Evolutionary conservation across 495 filamentous ascomycete genomes (phyloP), one percentile per base, ranked within the genome.

Genomic region (Tuber calosporum): DNA sequence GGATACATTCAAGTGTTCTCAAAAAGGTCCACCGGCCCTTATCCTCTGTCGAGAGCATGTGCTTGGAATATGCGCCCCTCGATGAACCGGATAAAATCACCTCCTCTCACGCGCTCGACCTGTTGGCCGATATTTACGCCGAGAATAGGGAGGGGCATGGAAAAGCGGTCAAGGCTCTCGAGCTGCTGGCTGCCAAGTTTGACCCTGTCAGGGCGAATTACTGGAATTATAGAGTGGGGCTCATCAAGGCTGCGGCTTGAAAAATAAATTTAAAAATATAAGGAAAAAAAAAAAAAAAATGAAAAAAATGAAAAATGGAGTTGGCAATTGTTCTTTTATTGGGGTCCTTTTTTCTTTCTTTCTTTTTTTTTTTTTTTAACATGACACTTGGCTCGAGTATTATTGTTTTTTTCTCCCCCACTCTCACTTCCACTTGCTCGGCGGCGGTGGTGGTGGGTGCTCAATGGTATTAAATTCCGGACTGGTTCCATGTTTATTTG

Each of bases 121-220:
- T 95, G 78, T 81, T 98, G 75, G 95, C 93, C 3, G 92, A 96
- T 82, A 88, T 93, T 36, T 92, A 89, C 83, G 86, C 87, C 0
- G 87, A 91, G 81, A 86, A 88, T 73, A 84, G 84, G 1, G 85
- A 88, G 38, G 68, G 69, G 68, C 86, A 81, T 67, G 86, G 88
- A 70, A 85, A 85, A 77, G 91, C 90, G 39, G 86, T 85, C 69
- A 82, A 87, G 80, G 90, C 90, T 72, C 82, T 97, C 77, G 87
- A 87, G 53, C 81, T 96, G 72, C 83, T 99, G 74, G 91, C 88
- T 43, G 88, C 91, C 79, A 93, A 89, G 86, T 98, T 91, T 85
- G 95, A 99, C 86, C 91, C 92, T 11, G 92, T 99, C 74, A 85
- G 96, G 53, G 88, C 87, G 75, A 93, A 93, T 77, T 98, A 97